These are phyloP conservation scores for Ceratocystis lukuohia DNA, from an alignment of 2,329 filamentous ascomycete genomes.

Conservation along the genomic window DNA sequence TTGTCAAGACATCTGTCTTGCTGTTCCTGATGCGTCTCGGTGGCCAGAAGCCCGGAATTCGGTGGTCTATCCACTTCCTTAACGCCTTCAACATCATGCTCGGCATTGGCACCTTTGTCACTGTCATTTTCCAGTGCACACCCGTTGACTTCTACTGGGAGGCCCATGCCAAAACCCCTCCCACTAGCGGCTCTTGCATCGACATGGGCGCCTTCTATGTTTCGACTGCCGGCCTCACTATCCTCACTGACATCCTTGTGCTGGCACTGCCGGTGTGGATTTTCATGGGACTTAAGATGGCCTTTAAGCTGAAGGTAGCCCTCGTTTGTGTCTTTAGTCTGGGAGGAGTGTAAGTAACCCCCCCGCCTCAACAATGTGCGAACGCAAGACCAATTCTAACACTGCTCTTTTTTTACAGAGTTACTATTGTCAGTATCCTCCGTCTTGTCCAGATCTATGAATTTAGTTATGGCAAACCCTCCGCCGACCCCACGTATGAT, in stretches of 20 bases:
- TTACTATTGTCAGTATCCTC: slow-evolving; percentile 26
- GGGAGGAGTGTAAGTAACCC: slow-evolving; percentile 27
- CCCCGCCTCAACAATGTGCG: too few species aligned
- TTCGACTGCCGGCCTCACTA: slow-evolving; percentile 28
- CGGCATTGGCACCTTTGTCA: slow-evolving; percentile 28
- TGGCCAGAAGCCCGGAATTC: slow-evolving; percentile 27
- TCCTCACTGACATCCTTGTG: slow-evolving; percentile 31
- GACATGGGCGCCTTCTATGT: slow-evolving; percentile 26
- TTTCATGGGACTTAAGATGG: slow-evolving; percentile 31
- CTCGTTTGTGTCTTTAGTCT: slow-evolving; percentile 31
- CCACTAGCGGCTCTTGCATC: slow-evolving; percentile 27
- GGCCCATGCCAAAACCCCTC: neutral
- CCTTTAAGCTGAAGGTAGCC: slow-evolving; percentile 28
- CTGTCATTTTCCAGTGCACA: slow-evolving; percentile 30
- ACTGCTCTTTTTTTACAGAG: slow-evolving; percentile 21
- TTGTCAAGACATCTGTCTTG: slow-evolving; percentile 34
- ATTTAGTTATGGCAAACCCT: slow-evolving; percentile 14
- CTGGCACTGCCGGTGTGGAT: slow-evolving; percentile 30
- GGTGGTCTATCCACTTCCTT: slow-evolving; percentile 25
- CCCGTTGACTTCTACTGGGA: slow-evolving; percentile 28
- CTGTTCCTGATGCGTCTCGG: slow-evolving; percentile 34
- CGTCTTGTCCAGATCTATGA: slow-evolving; percentile 25
- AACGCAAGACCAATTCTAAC: neutral
- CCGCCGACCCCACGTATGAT: slow-evolving; percentile 23
- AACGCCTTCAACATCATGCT: slow-evolving; percentile 28